These are phyloP conservation scores for Drechslera avenae DNA, from an alignment of 2,329 filamentous ascomycete species.

Conservation along the genomic window DNA sequence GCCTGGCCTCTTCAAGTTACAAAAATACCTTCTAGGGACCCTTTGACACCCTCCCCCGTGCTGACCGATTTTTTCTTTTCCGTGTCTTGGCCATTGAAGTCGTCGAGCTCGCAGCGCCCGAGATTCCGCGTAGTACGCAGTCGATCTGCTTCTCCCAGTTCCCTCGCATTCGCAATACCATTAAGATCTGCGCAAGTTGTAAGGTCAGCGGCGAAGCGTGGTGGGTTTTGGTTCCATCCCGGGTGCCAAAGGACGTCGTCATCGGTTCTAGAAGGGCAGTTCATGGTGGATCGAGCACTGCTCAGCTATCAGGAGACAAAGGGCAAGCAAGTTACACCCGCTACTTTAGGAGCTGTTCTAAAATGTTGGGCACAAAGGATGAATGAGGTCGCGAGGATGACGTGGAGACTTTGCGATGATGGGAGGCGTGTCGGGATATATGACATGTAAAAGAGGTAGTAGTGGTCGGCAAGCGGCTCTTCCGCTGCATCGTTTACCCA, in stretches of 20 bases:
- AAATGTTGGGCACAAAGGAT: neutral
- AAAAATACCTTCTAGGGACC: constrained; percentile 23
- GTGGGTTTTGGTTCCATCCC: constrained; percentile 40
- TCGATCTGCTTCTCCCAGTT: constrained; percentile 32
- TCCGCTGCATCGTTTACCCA: constrained; percentile 20
- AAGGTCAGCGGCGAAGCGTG: constrained; percentile 37
- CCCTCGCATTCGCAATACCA: constrained; percentile 39
- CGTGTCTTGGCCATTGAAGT: constrained; percentile 23
- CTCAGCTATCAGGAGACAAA: no score
- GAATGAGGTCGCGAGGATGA: constrained; percentile 16
- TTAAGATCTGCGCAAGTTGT: constrained; percentile 40
- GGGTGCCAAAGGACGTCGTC: constrained; percentile 33
- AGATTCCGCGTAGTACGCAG: constrained; percentile 19
- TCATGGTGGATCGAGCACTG: constrained; percentile 26
- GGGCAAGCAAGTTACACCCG: no score
- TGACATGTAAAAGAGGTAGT: constrained; percentile 20
- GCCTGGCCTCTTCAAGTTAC: neutral
- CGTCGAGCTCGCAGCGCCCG: constrained; percentile 20
- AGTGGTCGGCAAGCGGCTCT: constrained; percentile 25
- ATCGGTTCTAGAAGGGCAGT: constrained; percentile 39
- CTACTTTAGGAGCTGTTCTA: neutral
- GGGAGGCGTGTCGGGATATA: constrained; percentile 17
- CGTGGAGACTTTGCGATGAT: constrained; percentile 17
- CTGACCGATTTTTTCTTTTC: constrained; percentile 16
- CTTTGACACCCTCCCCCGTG: constrained; percentile 36